A percentile compares a stretch with the other conserved stretches of the same genome.
phyloP scores from a whole-genome alignment of 2,329 filamentous ascomycete species.

The Alternaria rosae region DNA sequence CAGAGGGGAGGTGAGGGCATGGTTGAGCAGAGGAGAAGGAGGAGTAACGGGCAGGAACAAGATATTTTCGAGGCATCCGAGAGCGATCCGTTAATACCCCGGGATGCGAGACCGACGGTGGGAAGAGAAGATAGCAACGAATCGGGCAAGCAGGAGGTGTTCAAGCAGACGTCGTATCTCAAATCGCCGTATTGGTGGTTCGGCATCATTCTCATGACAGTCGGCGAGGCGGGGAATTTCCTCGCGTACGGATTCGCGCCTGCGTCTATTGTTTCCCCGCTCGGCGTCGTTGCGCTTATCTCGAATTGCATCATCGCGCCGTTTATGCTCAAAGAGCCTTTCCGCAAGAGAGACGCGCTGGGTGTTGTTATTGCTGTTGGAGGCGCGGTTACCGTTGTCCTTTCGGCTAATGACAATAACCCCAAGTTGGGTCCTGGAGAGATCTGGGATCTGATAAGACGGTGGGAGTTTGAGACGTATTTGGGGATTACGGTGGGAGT shows the following conservation, averaged over 20 bases:
- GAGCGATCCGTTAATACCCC: constrained; percentile 45
- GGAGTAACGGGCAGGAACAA: constrained; percentile 4
- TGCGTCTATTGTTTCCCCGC: constrained; percentile 93
- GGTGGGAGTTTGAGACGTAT: constrained; percentile 90
- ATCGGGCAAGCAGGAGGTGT: constrained; percentile 37
- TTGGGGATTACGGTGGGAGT: constrained; percentile 76
- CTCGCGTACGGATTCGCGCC: constrained; percentile 97
- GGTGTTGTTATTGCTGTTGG: constrained; percentile 87
- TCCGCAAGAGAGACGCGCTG: constrained; percentile 83
- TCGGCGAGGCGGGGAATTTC: constrained; percentile 96
- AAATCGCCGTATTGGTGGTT: constrained; percentile 96
- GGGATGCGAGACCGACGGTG: constrained; percentile 18
- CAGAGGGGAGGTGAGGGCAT: constrained; percentile 11
- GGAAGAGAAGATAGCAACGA: constrained; percentile 35
- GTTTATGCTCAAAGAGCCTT: constrained; percentile 88
- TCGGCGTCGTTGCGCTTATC: constrained; percentile 95
- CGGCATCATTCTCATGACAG: constrained; percentile 88
- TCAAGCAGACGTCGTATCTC: constrained; percentile 75
- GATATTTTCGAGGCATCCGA: constrained; percentile 28
- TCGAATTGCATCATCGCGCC: constrained; percentile 98
- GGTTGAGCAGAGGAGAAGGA: neutral
- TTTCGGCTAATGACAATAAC: constrained; percentile 89
- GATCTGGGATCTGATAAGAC: constrained; percentile 87
- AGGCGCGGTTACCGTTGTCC: constrained; percentile 89
- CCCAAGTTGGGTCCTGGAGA: constrained; percentile 89